Percentiles rank a stretch among this genome's conserved stretches.
Evolutionary conservation across 1,284 basidiomycete species (phyloP).

Genomic region (Malassezia caprae): DNA sequence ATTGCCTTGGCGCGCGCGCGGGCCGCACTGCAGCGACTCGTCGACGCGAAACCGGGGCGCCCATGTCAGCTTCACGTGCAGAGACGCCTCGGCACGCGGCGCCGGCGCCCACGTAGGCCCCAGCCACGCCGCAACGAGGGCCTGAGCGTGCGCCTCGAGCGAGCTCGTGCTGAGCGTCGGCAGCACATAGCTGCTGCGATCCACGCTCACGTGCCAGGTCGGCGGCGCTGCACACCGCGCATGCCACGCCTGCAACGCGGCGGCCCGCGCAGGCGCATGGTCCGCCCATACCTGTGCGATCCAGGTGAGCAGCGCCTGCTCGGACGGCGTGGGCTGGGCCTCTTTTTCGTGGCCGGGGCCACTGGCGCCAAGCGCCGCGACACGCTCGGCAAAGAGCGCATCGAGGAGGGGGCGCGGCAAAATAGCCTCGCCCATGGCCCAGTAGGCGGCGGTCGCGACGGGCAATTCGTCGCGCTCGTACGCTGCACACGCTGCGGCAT

Average conservation of each 20-base stretch:
- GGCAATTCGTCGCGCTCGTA: slow-evolving; percentile 4
- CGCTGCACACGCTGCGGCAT: slow-evolving; percentile 1
- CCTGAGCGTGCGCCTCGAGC: slow-evolving; percentile 26
- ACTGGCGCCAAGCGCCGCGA: slow-evolving; percentile 9
- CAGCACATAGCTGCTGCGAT: slow-evolving; percentile 37
- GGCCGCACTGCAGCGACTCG: slow-evolving; percentile 11
- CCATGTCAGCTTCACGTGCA: slow-evolving; percentile 7
- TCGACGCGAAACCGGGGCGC: slow-evolving; percentile 14
- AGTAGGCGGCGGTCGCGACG: slow-evolving; percentile 1
- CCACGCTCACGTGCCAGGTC: slow-evolving; percentile 29
- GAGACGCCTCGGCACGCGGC: neutral
- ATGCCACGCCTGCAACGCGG: slow-evolving; percentile 20
- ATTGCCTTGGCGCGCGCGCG: slow-evolving; percentile 14
- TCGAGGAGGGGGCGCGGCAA: slow-evolving; percentile 3
- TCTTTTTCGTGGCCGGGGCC: slow-evolving; percentile 15
- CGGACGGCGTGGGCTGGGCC: slow-evolving; percentile 17
- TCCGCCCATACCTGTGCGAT: slow-evolving; percentile 22
- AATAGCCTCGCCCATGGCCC: neutral
- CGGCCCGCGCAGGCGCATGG: slow-evolving; percentile 11
- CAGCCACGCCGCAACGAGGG: slow-evolving; percentile 1
- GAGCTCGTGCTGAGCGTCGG: slow-evolving; percentile 31
- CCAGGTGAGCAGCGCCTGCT: slow-evolving; percentile 20
- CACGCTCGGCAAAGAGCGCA: slow-evolving; percentile 1
- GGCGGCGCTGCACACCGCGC: neutral
- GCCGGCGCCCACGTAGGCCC: neutral